These are phyloP conservation scores for Dictyostelium intermedium DNA, from an alignment of 78 protist genomes.

Conservation along the genomic window DNA sequence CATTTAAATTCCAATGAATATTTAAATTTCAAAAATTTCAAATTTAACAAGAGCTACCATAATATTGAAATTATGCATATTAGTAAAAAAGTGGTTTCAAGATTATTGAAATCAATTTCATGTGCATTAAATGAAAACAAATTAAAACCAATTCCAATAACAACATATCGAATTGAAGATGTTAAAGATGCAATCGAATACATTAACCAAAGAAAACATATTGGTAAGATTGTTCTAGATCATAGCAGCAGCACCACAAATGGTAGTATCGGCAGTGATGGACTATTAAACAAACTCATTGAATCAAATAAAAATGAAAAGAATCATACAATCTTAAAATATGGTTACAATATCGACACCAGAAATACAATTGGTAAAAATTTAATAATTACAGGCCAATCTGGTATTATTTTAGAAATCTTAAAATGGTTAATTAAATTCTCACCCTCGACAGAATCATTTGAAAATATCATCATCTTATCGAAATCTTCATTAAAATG, in stretches of 20 bases:
- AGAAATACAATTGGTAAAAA: background rate
- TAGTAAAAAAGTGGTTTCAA: background rate
- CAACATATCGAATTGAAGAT: background rate
- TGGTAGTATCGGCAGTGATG: background rate
- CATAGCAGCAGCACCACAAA: background rate
- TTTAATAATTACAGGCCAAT: slow-evolving; percentile 55
- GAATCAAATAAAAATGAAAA: background rate
- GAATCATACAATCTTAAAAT: background rate
- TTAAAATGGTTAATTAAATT: slow-evolving; percentile 35
- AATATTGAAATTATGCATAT: background rate
- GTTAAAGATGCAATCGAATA: slow-evolving; percentile 45
- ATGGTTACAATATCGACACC: background rate
- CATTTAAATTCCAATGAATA: background rate
- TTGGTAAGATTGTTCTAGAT: slow-evolving; percentile 59
- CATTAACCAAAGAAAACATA: slow-evolving; percentile 23
- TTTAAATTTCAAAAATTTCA: background rate
- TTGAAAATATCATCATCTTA: slow-evolving; percentile 18
- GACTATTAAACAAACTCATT: background rate
- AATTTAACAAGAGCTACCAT: background rate
- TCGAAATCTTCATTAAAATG: slow-evolving; percentile 44
- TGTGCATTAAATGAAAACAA: background rate
- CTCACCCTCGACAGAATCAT: background rate
- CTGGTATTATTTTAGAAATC: slow-evolving; percentile 26
- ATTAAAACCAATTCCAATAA: slow-evolving; percentile 26
- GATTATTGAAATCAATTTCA: background rate